These are phyloP conservation scores for Polyporus arcularius DNA, from an alignment of 768 basidiomycete genomes.

Conservation along the genomic window DNA sequence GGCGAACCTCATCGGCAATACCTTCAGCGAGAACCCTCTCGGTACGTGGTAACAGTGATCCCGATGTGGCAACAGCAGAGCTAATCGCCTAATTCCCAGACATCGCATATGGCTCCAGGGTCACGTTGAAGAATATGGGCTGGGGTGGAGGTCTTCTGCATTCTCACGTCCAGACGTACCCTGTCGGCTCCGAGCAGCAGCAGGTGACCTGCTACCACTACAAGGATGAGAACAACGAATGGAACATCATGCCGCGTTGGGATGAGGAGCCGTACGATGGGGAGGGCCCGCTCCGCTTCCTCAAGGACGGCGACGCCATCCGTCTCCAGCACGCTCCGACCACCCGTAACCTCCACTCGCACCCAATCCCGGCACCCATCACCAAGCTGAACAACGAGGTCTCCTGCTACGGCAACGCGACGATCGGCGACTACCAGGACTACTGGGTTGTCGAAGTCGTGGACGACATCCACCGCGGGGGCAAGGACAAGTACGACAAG, in stretches of 20 bases:
- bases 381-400: conserved; percentile 91
- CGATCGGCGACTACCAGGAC: conserved; percentile 86
- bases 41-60: conserved; percentile 45
- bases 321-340: conserved; percentile 84
- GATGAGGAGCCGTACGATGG: conserved; percentile 66
- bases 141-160: conserved; percentile 97
- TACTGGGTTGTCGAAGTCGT: conserved; percentile 94
- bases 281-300: conserved; percentile 66
- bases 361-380: conserved; percentile 83
- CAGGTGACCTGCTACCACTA: conserved; percentile 99
- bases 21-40: conserved; percentile 88
- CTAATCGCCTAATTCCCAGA: conserved; percentile 45
- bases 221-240: conserved; percentile 98
- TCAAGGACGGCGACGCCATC: conserved; percentile 75
- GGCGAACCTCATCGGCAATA: conserved; percentile 92
- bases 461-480: conserved; percentile 78
- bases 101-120: conserved; percentile 83
- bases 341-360: conserved; percentile 90
- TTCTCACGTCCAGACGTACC: conserved; percentile 95
- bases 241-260: conserved; percentile 82
- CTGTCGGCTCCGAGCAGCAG: conserved; percentile 89
- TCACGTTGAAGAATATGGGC: conserved; percentile 96
- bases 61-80: neutral
- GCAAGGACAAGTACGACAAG: conserved; percentile 52
- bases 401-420: conserved; percentile 89